phyloP scores from a whole-genome alignment of 1,284 basidiomycete genomes.

The Cystobasidium sp. region DNA sequence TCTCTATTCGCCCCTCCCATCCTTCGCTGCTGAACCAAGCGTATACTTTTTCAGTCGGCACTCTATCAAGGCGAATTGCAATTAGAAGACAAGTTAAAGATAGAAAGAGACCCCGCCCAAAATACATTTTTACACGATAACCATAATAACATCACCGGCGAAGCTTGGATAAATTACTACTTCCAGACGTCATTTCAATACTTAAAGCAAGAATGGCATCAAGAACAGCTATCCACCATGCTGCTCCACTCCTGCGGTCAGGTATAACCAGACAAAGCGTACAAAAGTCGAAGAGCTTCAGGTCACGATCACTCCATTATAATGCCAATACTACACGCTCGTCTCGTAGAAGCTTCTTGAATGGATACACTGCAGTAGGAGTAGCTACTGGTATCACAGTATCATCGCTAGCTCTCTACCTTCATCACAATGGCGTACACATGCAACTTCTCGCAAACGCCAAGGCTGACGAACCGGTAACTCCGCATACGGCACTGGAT shows the following conservation, averaged over 20 bases:
- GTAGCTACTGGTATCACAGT: conserved; percentile 1
- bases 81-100: too few species aligned
- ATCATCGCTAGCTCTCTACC: neutral
- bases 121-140: too few species aligned
- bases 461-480: conserved; percentile 21
- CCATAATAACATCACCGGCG: too few species aligned
- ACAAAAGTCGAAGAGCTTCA: neutral
- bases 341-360: too few species aligned
- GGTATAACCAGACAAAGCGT: neutral
- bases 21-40: too few species aligned
- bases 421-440: conserved; percentile 19
- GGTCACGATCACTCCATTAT: neutral
- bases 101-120: too few species aligned
- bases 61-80: too few species aligned
- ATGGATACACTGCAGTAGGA: neutral
- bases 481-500: conserved; percentile 31
- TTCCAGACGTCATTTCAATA: neutral
- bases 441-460: conserved; percentile 20
- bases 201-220: neutral
- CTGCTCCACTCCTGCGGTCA: neutral
- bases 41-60: too few species aligned
- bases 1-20: too few species aligned
- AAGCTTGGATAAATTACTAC: too few species aligned
- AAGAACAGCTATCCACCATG: neutral
- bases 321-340: neutral